Conservation (phyloP, 192 early-diverging fungal species). For the Lunasporangiospora selenospora region DNA sequence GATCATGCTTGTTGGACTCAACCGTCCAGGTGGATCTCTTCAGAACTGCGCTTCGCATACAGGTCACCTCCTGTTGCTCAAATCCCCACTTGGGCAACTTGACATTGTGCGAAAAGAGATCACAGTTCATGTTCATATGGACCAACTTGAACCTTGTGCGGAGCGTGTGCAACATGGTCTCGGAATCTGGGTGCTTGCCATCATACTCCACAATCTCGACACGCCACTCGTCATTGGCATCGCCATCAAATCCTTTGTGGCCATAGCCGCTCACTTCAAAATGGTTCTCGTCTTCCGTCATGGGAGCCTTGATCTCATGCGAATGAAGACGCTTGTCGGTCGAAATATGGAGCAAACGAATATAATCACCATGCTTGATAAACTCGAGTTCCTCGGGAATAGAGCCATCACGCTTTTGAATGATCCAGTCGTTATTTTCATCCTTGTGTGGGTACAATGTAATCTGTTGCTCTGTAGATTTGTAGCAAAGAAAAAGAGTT, state of each 20-base stretch:
- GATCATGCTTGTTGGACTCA: conserved; percentile 63
- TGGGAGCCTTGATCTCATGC: conserved; percentile 71
- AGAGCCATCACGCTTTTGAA: conserved; percentile 47
- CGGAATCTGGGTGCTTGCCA: conserved; percentile 52
- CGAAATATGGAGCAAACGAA: conserved; percentile 74
- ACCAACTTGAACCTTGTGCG: conserved; percentile 77
- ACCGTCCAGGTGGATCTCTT: conserved; percentile 81
- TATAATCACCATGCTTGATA: conserved; percentile 73
- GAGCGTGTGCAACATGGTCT: conserved; percentile 65
- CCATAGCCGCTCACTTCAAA: conserved; percentile 81
- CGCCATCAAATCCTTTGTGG: conserved; percentile 76
- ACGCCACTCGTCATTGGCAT: conserved; percentile 93
- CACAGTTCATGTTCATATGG: conserved; percentile 77
- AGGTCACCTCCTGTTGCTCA: conserved; percentile 92
- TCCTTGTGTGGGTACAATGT: conserved; percentile 70
- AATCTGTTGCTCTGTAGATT: conserved; percentile 48
- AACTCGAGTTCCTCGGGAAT: conserved; percentile 51
- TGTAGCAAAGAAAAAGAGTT: neutral
- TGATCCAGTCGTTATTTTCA: conserved; percentile 86
- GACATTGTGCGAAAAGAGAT: conserved; percentile 79
- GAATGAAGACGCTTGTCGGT: conserved; percentile 75
- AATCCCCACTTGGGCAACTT: conserved; percentile 93
- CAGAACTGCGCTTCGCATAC: conserved; percentile 81
- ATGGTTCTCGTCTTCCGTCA: conserved; percentile 75
- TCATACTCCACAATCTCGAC: conserved; percentile 76